Conservation (phyloP, 108 stramenopile species). For the Conticribra guillardii region DNA sequence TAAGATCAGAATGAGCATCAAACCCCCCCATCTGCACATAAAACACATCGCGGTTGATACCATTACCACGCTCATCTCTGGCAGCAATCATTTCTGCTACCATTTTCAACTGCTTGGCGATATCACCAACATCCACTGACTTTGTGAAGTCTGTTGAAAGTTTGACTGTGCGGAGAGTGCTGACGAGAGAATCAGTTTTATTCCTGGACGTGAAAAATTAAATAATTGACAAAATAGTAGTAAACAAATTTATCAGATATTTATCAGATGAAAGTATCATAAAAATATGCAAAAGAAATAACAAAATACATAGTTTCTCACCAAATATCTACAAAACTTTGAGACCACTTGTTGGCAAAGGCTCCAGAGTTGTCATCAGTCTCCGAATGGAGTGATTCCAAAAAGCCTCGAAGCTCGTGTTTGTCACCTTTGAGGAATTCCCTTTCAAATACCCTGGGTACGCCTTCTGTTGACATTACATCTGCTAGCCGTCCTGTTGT, state of each 20-base stretch:
- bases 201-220: too few species aligned
- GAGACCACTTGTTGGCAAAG: slow-evolving; percentile 31
- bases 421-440: slow-evolving; percentile 31
- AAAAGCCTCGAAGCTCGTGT: slow-evolving; percentile 18
- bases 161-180: slow-evolving; percentile 16
- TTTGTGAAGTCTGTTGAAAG: slow-evolving; percentile 13
- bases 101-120: slow-evolving; percentile 29
- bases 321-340: slow-evolving; percentile 20
- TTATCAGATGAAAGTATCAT: too few species aligned
- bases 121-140: slow-evolving; percentile 12
- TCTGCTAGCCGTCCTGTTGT: slow-evolving; percentile 30
- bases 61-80: slow-evolving; percentile 33
- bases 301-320: background rate
- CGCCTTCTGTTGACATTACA: slow-evolving; percentile 27
- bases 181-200: slow-evolving; percentile 29
- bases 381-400: slow-evolving; percentile 23
- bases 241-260: background rate
- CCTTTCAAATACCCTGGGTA: slow-evolving; percentile 31
- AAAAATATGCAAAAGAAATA: too few species aligned
- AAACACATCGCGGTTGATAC: slow-evolving; percentile 69
- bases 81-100: slow-evolving; percentile 51
- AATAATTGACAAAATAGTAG: background rate
- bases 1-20: slow-evolving; percentile 63
- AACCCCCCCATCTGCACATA: slow-evolving; percentile 60
- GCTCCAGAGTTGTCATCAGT: slow-evolving; percentile 27